phyloP scores from a whole-genome alignment of 108 stramenopile genomes.

The Pseudonitzschia delicatissima region DNA sequence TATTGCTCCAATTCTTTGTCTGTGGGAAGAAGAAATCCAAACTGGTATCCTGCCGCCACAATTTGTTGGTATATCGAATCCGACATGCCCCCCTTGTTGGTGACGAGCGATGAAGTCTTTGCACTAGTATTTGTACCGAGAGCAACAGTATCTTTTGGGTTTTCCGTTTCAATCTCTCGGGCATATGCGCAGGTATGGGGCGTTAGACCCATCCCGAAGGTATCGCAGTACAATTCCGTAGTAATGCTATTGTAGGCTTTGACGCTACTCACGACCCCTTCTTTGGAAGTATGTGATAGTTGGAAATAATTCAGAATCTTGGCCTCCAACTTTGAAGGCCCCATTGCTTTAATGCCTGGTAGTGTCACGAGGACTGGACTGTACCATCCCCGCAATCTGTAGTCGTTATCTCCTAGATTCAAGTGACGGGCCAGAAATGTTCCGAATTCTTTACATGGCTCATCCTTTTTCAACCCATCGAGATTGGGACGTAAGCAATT shows the following conservation, averaged over 20 bases:
- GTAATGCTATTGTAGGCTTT: not conserved
- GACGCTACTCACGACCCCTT: not conserved
- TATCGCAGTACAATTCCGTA: not conserved
- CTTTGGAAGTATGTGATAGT: too few relatives aligned
- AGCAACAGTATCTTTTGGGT: not conserved
- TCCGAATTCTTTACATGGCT: not conserved
- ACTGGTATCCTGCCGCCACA: not conserved
- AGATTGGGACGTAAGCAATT: not conserved
- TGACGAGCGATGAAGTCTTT: not conserved
- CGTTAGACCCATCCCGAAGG: not conserved
- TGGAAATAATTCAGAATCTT: not conserved
- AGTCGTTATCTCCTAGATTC: not conserved
- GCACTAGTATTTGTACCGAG: not conserved
- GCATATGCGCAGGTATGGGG: slow-evolving; percentile 3
- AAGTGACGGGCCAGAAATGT: not conserved
- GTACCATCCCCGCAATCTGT: not conserved
- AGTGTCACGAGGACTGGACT: not conserved
- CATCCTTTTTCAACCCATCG: not conserved
- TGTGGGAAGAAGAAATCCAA: not conserved
- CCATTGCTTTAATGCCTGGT: not conserved
- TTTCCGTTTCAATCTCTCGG: not conserved
- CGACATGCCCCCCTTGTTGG: too few relatives aligned
- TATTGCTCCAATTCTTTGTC: not conserved
- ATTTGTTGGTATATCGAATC: too few relatives aligned
- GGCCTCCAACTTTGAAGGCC: not conserved